Conservation (phyloP, 2,329 filamentous ascomycete genomes). For the Alternaria arborescens region DNA sequence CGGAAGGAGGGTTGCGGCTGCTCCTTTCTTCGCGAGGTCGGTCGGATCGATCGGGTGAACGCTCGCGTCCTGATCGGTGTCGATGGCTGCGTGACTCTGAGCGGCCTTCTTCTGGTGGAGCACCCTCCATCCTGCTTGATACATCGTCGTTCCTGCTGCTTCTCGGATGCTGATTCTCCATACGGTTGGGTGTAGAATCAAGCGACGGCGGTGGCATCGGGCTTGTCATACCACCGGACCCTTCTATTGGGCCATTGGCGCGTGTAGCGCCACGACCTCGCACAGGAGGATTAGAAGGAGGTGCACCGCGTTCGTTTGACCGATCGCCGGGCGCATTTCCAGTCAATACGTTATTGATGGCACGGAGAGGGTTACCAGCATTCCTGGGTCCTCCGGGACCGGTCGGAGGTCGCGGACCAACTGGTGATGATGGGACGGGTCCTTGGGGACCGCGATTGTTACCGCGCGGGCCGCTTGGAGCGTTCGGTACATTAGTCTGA, state of each 20-base stretch:
- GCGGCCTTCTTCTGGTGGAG: constrained; percentile 35
- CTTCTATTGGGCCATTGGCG: constrained; percentile 32
- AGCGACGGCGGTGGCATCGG: constrained; percentile 39
- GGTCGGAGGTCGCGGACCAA: constrained; percentile 43
- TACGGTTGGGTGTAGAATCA: constrained; percentile 33
- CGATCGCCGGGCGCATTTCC: constrained; percentile 38
- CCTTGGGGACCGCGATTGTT: constrained; percentile 37
- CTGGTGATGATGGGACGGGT: constrained; percentile 38
- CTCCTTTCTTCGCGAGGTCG: constrained; percentile 39
- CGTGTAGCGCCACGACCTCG: constrained; percentile 45
- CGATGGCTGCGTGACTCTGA: constrained; percentile 41
- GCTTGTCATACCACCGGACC: constrained; percentile 24
- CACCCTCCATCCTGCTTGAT: constrained; percentile 27
- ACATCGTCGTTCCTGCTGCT: constrained; percentile 28
- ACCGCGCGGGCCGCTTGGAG: constrained; percentile 48
- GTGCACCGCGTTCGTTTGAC: constrained; percentile 22
- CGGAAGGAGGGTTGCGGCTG: constrained; percentile 28
- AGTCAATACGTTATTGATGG: constrained; percentile 43
- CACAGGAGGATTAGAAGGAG: constrained; percentile 34
- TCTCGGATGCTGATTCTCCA: constrained; percentile 35
- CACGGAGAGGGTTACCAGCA: constrained; percentile 33
- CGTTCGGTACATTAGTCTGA: constrained; percentile 44
- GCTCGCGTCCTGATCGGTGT: constrained; percentile 39
- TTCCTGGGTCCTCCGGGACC: constrained; percentile 42
- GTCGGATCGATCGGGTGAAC: constrained; percentile 36